Base-by-base conservation (phyloP, 176 grass and related monocot genomes). In the Poa pratensis region DNA sequence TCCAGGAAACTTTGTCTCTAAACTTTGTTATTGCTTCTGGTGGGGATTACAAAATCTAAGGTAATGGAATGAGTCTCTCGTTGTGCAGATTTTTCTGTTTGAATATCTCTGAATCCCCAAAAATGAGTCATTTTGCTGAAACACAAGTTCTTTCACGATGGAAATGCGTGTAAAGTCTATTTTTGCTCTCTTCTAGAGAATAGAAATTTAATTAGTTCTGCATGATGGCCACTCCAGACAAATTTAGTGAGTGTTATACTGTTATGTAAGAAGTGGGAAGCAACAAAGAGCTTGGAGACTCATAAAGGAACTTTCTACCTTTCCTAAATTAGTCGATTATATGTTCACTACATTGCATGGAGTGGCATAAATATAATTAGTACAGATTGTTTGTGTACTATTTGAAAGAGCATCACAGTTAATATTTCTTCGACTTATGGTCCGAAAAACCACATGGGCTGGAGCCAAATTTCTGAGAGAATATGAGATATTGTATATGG, bases 21-120 rank as follows among this genome's bases (percentile, higher is more conserved):
- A 98, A 72, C 32, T 86, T 73, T 88, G 89, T 63, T 98, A 87
- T 89, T 98, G 96, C 67, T 98, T 98, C 86, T 98, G 96, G 96
- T 98, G 96, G 96, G 96, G 96, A 77, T 61, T 98, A 23, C 93
- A 90, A 79, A 98, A 88, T 77, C 75, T 98, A 18, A 90, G 96
- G 96, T 98, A 90, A 73, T 13, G 24, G 40, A 3, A 0, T 42
- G 82, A 54, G 65, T 40, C 34, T 73, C 7, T 48, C 5, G 20
- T 58, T n/a, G 54, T 46, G 57, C 26, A 28, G 42, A 55, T 39
- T 22, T 70, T 34, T 4, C 73, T 37, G 61, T 77, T 43, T 79
- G 43, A 28, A 52, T 69, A 16, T 71, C 37, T 12, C 35, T 5
- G 16, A 46, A 65, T 81, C 13, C 50, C 69, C 13, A 17, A 78